Base-by-base conservation (phyloP, 2,329 filamentous ascomycete genomes). In the Periconia sp. region DNA sequence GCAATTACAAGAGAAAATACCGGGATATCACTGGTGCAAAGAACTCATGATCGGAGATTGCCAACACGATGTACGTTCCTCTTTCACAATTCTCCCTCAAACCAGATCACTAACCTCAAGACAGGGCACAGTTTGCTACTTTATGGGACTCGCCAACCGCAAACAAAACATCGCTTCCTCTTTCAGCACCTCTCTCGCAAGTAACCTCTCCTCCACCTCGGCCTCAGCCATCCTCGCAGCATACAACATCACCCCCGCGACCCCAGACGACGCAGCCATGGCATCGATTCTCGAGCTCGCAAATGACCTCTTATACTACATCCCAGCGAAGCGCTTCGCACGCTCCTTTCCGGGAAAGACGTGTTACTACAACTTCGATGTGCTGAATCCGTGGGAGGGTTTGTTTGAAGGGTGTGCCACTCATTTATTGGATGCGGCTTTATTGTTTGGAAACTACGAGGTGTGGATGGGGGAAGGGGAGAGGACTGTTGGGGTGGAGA, bases 21-120 rank as follows among this genome's bases (percentile, higher is more conserved):
- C 68, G 5, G 77, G 73, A 0, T 69, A 63, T 33, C 50, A 63
- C 2, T 81, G 78, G 78, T 79, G 75, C 51, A 61, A 73, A 40
- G 67, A 72, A 31, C 51, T 81, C 6, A 64, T 80, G 31, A 71
- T 81, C 27, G 79, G 78, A 5, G 74, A 80, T 57, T 74, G 74
- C 42, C 66, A 75, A 52, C 72, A 77, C 49, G 78, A 81, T 65
- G 75, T 76, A 67, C 52, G 70, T 57, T 15, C 23, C 9, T 13
- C 18, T 27, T 8, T 8, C 23, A 27, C 23, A 3, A 27, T 27
- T 8, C 23, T 27, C 23, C 40, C 23, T n/a, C 5, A 6, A 17
- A 3, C 14, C 11, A 43, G 13, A 31, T 49, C 13, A 19, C 31
- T 30, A 14, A 14, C 49, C 15, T 33, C 41, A 45, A 45, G 1